Evolutionary conservation across 2,329 filamentous ascomycete species (phyloP).

Genomic region (Didymella pinodella): DNA sequence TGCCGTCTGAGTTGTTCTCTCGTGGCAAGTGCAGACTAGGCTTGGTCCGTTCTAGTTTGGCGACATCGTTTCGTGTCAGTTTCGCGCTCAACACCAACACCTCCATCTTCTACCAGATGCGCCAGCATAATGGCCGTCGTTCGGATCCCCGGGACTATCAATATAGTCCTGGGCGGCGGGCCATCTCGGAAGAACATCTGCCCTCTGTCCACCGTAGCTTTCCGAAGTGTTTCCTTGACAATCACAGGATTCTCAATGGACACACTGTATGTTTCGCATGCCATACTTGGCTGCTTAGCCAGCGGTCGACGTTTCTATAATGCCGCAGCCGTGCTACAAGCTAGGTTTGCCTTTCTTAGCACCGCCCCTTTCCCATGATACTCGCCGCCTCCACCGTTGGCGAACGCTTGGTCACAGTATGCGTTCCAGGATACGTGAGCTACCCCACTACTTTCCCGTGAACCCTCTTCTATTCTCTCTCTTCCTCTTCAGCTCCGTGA

Average conservation of each 20-base stretch:
- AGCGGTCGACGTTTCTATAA: constrained; percentile 29
- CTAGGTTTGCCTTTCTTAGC: constrained; percentile 24
- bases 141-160: not conserved
- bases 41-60: constrained; percentile 1
- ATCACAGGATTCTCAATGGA: constrained; percentile 12
- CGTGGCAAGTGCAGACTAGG: not conserved
- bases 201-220: not conserved
- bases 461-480: not conserved
- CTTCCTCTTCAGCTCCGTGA: constrained; percentile 11
- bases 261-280: constrained; percentile 28
- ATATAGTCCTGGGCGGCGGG: too few relatives aligned
- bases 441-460: not conserved
- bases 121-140: not conserved
- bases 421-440: constrained; percentile 8
- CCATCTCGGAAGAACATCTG: not conserved
- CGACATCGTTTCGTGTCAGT: constrained; percentile 20
- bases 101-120: not conserved
- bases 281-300: constrained; percentile 18
- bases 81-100: constrained; percentile 14
- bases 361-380: constrained; percentile 18
- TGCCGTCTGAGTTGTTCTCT: not conserved
- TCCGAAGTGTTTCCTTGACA: constrained; percentile 5
- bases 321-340: constrained; percentile 33
- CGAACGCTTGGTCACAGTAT: constrained; percentile 17
- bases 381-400: constrained; percentile 14